phyloP scores from a whole-genome alignment of 768 basidiomycete genomes.

The Leccinellum luteum region DNA sequence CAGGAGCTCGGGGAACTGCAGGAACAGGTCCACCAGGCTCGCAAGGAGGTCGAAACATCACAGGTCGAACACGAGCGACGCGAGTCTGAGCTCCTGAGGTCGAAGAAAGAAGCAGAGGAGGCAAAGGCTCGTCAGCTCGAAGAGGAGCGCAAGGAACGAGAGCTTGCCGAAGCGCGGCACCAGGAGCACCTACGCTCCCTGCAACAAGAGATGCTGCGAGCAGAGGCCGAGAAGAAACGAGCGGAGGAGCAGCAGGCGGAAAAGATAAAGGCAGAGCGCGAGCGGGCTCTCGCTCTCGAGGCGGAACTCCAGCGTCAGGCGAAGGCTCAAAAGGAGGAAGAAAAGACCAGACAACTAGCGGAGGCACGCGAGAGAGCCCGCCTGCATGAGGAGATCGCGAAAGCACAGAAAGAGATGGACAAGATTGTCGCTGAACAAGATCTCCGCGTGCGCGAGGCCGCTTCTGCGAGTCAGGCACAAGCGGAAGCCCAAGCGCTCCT shows the following conservation, averaged over 20 bases:
- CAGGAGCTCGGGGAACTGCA: slow-evolving; percentile 25
- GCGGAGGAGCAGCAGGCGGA: slow-evolving; percentile 24
- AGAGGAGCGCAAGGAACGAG: slow-evolving; percentile 30
- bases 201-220: slow-evolving; percentile 26
- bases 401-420: slow-evolving; percentile 26
- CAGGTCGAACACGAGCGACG: slow-evolving; percentile 28
- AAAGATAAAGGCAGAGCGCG: slow-evolving; percentile 26
- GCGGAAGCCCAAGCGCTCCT: slow-evolving; percentile 24
- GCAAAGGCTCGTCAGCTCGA: slow-evolving; percentile 28
- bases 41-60: slow-evolving; percentile 27
- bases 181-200: slow-evolving; percentile 29
- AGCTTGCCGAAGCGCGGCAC: slow-evolving; percentile 27
- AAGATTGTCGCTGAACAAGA: slow-evolving; percentile 23
- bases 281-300: slow-evolving; percentile 30
- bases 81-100: slow-evolving; percentile 26
- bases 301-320: slow-evolving; percentile 28
- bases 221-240: slow-evolving; percentile 23
- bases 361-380: slow-evolving; percentile 31
- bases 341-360: slow-evolving; percentile 15
- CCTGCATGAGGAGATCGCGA: slow-evolving; percentile 28
- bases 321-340: slow-evolving; percentile 25
- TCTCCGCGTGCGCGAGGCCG: slow-evolving; percentile 25
- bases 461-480: slow-evolving; percentile 23
- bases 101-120: slow-evolving; percentile 27
- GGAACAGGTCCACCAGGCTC: slow-evolving; percentile 28